Percentiles rank a stretch among this genome's conserved stretches.
phyloP scores from a whole-genome alignment of 352 stramenopile genomes.

The Phytophthora pinifolia region DNA sequence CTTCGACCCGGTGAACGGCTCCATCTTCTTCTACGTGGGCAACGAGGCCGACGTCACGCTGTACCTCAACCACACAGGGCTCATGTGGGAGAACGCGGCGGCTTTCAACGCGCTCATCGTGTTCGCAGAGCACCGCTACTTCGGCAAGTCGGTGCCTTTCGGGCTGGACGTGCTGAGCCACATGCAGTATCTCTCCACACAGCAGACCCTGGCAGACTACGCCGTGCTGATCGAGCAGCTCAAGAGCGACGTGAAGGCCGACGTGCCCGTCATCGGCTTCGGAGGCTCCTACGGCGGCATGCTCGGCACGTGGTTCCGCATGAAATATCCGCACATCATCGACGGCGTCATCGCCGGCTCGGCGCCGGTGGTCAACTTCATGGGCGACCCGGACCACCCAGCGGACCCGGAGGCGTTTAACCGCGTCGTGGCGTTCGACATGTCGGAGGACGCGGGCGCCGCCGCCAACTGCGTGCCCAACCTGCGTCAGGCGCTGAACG shows the following conservation, averaged over 20 bases:
- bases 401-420: constrained; percentile 47
- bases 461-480: constrained; percentile 42
- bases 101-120: constrained; percentile 67
- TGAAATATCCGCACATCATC: constrained; percentile 77
- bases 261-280: constrained; percentile 68
- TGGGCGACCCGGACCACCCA: constrained; percentile 38
- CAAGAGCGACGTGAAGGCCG: constrained; percentile 35
- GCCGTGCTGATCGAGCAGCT: constrained; percentile 51
- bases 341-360: constrained; percentile 66
- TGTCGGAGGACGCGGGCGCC: constrained; percentile 34
- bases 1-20: constrained; percentile 40
- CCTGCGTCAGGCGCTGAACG: constrained; percentile 25
- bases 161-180: constrained; percentile 43
- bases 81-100: constrained; percentile 75
- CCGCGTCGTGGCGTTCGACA: constrained; percentile 43
- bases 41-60: constrained; percentile 71
- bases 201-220: constrained; percentile 86
- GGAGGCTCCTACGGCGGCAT: constrained; percentile 81
- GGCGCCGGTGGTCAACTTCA: constrained; percentile 59
- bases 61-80: constrained; percentile 66
- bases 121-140: constrained; percentile 81
- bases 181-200: constrained; percentile 74
- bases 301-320: constrained; percentile 68
- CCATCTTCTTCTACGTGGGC: constrained; percentile 74
- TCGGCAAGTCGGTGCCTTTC: constrained; percentile 72